Evolutionary conservation across 2,329 filamentous ascomycete species (phyloP).

Genomic region (Arthrobotrys sinensis): DNA sequence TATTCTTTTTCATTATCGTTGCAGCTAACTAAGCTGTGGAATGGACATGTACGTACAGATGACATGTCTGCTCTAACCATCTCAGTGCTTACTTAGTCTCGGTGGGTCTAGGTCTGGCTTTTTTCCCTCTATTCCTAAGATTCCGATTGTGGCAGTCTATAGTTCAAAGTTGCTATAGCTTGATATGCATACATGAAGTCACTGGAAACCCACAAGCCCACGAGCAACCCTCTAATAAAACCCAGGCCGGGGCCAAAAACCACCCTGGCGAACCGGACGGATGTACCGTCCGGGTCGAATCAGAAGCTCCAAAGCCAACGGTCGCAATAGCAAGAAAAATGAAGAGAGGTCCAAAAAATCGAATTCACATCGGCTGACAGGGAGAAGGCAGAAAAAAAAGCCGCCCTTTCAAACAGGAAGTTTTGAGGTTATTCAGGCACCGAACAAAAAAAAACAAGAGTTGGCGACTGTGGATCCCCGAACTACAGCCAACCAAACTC

Average conservation of each 20-base stretch:
- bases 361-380: neutral
- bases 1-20: neutral
- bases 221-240: neutral
- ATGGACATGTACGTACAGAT: slow-evolving; percentile 24
- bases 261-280: slow-evolving; percentile 14
- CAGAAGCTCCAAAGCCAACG: slow-evolving; percentile 6
- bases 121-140: slow-evolving; percentile 8
- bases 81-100: slow-evolving; percentile 14
- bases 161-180: slow-evolving; percentile 10
- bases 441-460: neutral
- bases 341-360: slow-evolving; percentile 5
- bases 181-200: slow-evolving; percentile 14
- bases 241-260: neutral
- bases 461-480: slow-evolving; percentile 9
- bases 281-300: slow-evolving; percentile 36
- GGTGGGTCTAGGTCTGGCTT: slow-evolving; percentile 10
- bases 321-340: neutral
- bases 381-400: slow-evolving; percentile 1
- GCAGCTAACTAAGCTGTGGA: neutral
- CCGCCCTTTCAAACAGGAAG: slow-evolving; percentile 22
- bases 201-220: slow-evolving; percentile 13
- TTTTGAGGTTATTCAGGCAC: slow-evolving; percentile 25
- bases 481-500: neutral
- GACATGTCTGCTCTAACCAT: slow-evolving; percentile 22
- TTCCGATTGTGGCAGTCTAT: slow-evolving; percentile 12